These are phyloP conservation scores for Fusarium kyushuense DNA, from an alignment of 2,329 filamentous ascomycete genomes.

Conservation along the genomic window DNA sequence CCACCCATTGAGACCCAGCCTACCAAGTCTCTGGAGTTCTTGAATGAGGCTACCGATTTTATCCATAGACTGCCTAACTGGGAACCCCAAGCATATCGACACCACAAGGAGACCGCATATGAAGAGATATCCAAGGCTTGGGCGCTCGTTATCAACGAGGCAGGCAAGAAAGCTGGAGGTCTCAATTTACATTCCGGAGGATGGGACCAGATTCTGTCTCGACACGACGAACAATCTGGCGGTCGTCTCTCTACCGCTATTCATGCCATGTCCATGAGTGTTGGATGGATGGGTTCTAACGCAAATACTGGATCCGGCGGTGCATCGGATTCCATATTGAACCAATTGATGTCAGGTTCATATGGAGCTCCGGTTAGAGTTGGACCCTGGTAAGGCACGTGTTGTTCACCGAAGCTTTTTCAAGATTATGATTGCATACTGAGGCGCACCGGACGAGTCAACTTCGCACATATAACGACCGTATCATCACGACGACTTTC, in stretches of 20 bases:
- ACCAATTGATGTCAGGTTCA: constrained; percentile 71
- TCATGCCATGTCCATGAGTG: constrained; percentile 76
- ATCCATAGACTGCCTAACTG: constrained; percentile 92
- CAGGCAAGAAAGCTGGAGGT: constrained; percentile 89
- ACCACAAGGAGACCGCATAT: constrained; percentile 95
- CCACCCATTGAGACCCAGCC: constrained; percentile 89
- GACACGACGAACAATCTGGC: constrained; percentile 88
- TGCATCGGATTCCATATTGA: constrained; percentile 65
- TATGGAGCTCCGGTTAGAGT: constrained; percentile 72
- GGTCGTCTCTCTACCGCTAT: constrained; percentile 85
- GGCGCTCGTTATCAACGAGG: constrained; percentile 90
- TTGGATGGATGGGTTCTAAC: constrained; percentile 79
- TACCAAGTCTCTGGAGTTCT: constrained; percentile 84
- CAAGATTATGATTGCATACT: constrained; percentile 44
- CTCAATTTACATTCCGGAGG: constrained; percentile 89
- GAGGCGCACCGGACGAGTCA: constrained; percentile 42
- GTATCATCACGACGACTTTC: constrained; percentile 51
- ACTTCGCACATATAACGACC: constrained; percentile 51
- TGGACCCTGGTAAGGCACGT: constrained; percentile 66
- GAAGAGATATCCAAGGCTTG: constrained; percentile 96
- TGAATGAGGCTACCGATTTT: constrained; percentile 90
- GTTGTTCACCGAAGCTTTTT: constrained; percentile 5
- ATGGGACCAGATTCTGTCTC: constrained; percentile 89
- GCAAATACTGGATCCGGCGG: constrained; percentile 42
- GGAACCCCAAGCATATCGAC: constrained; percentile 87